Evolutionary conservation across 2,329 filamentous ascomycete species (phyloP), one percentile per base, ranked within the genome.

Genomic region (Zymoseptoria pseudotritici): DNA sequence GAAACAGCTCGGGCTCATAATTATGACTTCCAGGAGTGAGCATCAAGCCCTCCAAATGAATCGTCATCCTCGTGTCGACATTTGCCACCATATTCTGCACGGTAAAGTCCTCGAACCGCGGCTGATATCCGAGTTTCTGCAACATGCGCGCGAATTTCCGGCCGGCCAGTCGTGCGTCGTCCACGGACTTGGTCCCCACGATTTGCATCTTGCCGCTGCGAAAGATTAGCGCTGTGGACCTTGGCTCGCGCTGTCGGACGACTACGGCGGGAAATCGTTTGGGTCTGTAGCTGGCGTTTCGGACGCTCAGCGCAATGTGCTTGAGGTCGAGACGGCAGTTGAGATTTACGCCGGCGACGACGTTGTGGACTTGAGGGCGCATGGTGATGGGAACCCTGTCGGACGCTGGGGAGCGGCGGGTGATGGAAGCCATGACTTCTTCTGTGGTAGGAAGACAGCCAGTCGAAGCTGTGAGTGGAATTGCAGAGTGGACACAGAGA

Each of bases 151-250:
- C 90, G 71, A 93, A 94, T 76, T 94, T 94, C 75, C 90, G 84
- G 55, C 87, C 91, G 1, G 90, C 90, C 69, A 94, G 83, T 79
- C 92, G 93, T 42, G 89, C 92, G 72, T 94, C 90, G 74, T 93
- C 90, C 72, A 94, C 89, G 0, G 89, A 93, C 76, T 93, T 93
- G 61, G 90, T 89, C 77, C 90, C 90, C 53, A 90, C 93, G 10
- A 94, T 89, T n/a, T 94, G 90, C 90, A 94, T 93, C 82, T 94
- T 94, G 76, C 90, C 90, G 0, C 87, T 91, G 56, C 89, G 89
- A 68, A 95, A 94, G 78, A 95, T 93, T 50, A 94, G 78, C 2
- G 90, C 90, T 0, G 90, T 94, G 1, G 90, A 93, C 79, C 93
- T 94, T 58, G 90, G 90, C 67, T 94, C 90, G 71, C 90, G 89